Conservation (phyloP, 2,329 filamentous ascomycete species). For the Ophidiomyces ophidiicola region DNA sequence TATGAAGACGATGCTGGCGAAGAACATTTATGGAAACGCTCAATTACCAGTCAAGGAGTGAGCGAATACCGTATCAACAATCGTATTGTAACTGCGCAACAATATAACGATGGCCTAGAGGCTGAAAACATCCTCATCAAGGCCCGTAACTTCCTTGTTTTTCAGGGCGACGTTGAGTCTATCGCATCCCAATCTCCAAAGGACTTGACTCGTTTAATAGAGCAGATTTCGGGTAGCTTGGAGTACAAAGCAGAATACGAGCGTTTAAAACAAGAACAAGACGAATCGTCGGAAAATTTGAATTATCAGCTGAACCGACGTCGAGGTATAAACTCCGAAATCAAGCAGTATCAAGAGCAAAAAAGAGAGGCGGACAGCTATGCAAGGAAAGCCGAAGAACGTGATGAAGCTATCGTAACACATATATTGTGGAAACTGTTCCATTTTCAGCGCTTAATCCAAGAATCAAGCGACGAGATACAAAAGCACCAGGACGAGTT, state of each 20-base stretch:
- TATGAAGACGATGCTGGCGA: slow-evolving; percentile 96
- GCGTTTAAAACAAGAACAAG: slow-evolving; percentile 68
- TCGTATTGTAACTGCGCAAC: slow-evolving; percentile 69
- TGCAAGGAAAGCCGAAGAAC: slow-evolving; percentile 77
- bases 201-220: slow-evolving; percentile 83
- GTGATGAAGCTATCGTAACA: slow-evolving; percentile 79
- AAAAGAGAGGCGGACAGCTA: slow-evolving; percentile 93
- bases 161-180: slow-evolving; percentile 94
- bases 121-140: slow-evolving; percentile 95
- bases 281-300: slow-evolving; percentile 78
- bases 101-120: slow-evolving; percentile 89
- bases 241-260: slow-evolving; percentile 95
- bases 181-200: slow-evolving; percentile 92
- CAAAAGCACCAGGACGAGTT: slow-evolving; percentile 88
- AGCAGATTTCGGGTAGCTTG: slow-evolving; percentile 92
- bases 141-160: slow-evolving; percentile 93
- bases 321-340: slow-evolving; percentile 90
- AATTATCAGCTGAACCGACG: slow-evolving; percentile 78
- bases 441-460: slow-evolving; percentile 86
- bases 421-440: slow-evolving; percentile 96
- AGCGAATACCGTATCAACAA: slow-evolving; percentile 98
- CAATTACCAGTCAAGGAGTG: slow-evolving; percentile 73
- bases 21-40: slow-evolving; percentile 90
- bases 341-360: slow-evolving; percentile 94
- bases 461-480: slow-evolving; percentile 80